phyloP scores from a whole-genome alignment of 2,329 filamentous ascomycete species.

The Furcasterigmium furcatum region DNA sequence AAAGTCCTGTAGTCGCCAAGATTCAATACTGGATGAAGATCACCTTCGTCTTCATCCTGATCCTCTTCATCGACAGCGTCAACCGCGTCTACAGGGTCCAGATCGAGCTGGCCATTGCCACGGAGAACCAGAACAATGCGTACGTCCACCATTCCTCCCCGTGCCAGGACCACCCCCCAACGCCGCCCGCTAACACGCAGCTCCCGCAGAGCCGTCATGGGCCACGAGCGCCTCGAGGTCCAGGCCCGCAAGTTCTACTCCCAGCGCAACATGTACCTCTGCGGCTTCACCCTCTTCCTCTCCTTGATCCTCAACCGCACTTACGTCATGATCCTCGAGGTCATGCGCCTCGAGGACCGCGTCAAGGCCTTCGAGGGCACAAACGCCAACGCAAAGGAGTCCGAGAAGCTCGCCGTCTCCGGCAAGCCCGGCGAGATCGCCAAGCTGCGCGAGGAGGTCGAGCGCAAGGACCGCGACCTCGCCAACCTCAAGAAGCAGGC shows the following conservation, averaged over 20 bases:
- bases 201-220: conserved; percentile 64
- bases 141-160: conserved; percentile 32
- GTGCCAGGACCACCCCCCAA: neutral
- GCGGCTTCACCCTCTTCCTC: conserved; percentile 98
- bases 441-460: conserved; percentile 66
- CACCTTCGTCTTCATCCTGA: conserved; percentile 97
- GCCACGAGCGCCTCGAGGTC: conserved; percentile 94
- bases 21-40: conserved; percentile 98
- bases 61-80: conserved; percentile 96
- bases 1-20: conserved; percentile 80
- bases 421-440: conserved; percentile 76
- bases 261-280: conserved; percentile 99
- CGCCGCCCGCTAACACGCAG: neutral
- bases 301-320: conserved; percentile 98
- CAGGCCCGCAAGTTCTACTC: conserved; percentile 99
- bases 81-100: conserved; percentile 80
- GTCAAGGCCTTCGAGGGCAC: conserved; percentile 72
- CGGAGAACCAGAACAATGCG: conserved; percentile 55
- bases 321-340: conserved; percentile 94
- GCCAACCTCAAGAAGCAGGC: conserved; percentile 90
- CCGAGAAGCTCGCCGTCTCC: conserved; percentile 67
- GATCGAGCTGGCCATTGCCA: conserved; percentile 73
- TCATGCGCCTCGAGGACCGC: conserved; percentile 87
- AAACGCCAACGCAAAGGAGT: conserved; percentile 58
- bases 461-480: conserved; percentile 78